Conservation (phyloP, 352 stramenopile genomes). For the Globisporangium megalacanthum region DNA sequence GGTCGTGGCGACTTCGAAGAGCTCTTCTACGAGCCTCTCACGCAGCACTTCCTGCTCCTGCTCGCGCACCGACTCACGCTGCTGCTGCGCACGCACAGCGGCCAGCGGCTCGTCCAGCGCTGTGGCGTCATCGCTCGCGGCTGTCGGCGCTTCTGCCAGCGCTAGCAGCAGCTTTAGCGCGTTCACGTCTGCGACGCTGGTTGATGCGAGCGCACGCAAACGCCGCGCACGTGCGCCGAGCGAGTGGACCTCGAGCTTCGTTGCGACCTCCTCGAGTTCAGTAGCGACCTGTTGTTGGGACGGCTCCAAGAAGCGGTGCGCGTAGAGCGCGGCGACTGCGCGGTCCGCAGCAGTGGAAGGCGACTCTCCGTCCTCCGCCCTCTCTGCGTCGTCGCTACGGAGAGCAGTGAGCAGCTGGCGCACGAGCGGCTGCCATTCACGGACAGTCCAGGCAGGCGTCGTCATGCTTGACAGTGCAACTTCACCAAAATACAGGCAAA, state of each 20-base stretch:
- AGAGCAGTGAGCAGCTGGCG: constrained; percentile 29
- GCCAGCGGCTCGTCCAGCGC: constrained; percentile 14
- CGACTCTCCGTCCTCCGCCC: neutral
- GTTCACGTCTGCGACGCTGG: constrained; percentile 26
- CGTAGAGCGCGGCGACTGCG: constrained; percentile 42
- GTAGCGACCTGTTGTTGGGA: constrained; percentile 39
- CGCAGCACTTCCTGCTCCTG: constrained; percentile 13
- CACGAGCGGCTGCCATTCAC: constrained; percentile 54
- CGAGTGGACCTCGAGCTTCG: constrained; percentile 56
- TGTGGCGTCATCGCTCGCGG: constrained; percentile 27
- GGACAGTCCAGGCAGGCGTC: constrained; percentile 45
- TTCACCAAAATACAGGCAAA: too few relatives aligned
- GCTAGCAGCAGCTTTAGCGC: constrained; percentile 60
- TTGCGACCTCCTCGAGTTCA: constrained; percentile 32
- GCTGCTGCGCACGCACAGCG: constrained; percentile 15
- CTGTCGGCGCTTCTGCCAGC: constrained; percentile 42
- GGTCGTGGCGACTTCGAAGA: constrained; percentile 56
- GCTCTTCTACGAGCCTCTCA: constrained; percentile 39
- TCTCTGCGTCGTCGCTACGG: neutral
- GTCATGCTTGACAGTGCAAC: too few relatives aligned
- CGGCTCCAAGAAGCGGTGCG: constrained; percentile 42
- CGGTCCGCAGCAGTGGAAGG: constrained; percentile 22
- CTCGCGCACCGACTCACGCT: constrained; percentile 12
- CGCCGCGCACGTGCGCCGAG: constrained; percentile 32
- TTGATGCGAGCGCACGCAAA: constrained; percentile 24